These are phyloP conservation scores for Curvularia spicifera DNA, from an alignment of 2,329 filamentous ascomycete species.

Conservation along the genomic window DNA sequence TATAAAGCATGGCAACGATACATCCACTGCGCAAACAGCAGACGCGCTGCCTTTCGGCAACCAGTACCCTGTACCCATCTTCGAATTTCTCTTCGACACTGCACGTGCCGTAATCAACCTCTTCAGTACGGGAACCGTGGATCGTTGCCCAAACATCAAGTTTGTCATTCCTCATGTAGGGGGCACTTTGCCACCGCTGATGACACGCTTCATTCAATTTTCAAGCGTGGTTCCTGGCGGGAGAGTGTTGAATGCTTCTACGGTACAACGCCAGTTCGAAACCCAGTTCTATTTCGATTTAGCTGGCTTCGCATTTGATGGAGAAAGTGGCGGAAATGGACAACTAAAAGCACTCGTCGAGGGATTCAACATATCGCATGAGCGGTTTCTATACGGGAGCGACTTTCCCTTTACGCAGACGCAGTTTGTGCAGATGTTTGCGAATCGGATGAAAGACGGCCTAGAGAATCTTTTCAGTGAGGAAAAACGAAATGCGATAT, in stretches of 20 bases:
- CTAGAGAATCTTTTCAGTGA: conserved; percentile 48
- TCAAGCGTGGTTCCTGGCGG: conserved; percentile 49
- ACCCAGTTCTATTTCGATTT: conserved; percentile 61
- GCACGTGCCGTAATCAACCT: conserved; percentile 58
- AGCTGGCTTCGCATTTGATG: conserved; percentile 58
- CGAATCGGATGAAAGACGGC: conserved; percentile 52
- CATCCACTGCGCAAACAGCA: conserved; percentile 12
- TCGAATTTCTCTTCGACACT: conserved; percentile 63
- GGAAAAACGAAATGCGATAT: conserved; percentile 47
- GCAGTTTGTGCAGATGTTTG: conserved; percentile 47
- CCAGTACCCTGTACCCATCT: conserved; percentile 53
- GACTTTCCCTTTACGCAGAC: conserved; percentile 60
- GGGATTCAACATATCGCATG: conserved; percentile 46
- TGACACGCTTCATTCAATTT: conserved; percentile 54
- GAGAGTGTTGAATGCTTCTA: conserved; percentile 31
- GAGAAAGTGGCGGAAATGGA: conserved; percentile 43
- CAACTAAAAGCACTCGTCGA: conserved; percentile 58
- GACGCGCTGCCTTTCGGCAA: conserved; percentile 48
- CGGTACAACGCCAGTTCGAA: conserved; percentile 43
- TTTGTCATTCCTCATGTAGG: conserved; percentile 60
- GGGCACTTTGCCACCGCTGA: conserved; percentile 54
- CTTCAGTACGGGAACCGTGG: conserved; percentile 56
- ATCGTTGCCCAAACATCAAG: conserved; percentile 54
- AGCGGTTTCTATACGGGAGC: conserved; percentile 60
- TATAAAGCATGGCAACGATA: conserved; percentile 29